Evolutionary conservation across 768 basidiomycete genomes (phyloP), one percentile per base, ranked within the genome.

Genomic region (Baorangia bicolor): DNA sequence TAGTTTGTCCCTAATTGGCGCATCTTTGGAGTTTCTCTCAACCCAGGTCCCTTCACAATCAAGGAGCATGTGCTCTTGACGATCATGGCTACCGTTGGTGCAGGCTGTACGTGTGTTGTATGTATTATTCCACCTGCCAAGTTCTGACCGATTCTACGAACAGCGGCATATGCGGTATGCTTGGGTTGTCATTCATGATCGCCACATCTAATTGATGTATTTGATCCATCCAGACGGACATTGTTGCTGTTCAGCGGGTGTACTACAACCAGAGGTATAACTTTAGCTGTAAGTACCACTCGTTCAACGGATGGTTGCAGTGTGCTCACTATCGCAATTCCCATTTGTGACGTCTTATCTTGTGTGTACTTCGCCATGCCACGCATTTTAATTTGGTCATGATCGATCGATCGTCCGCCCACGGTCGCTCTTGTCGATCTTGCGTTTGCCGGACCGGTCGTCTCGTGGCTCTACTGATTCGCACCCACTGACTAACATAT

Each of bases 11-110:
- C 88, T 1, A 64, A 71, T 23, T 72, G 78, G 55, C 74, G 67
- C 28, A 66, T 90, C 3, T 81, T 85, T 34, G 86, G 87, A n/a
- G 38, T 83, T 20, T 71, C 80, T 16, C 67, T 89, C 43, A 90
- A 90, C 68, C 87, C 87, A 18, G 90, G 90, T 4, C 86, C 83
- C 1, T 91, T 89, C 65, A 81, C 80, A 23, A 87, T 91, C 67
- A 90, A 92, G 73, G 90, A 82, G 55, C 81, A 81, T 59, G 84
- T 86, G 0, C 69, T 91, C 21, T 79, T 88, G 48, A 88, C 84
- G 0, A 83, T 90, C 59, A 88, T 88, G 72, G 83, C 85, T 2
- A 77, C 78, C 48, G 76, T 80, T n/a, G 75, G 72, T n/a, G 61
- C 55, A 18, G 16, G 43, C 35, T 56, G 70, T 71, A 49, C 42